A percentile compares a stretch with the other conserved stretches of the same genome.
These are phyloP conservation scores for Scheffersomyces coipomensis DNA, from an alignment of 805 yeast genomes.

Conservation along the genomic window DNA sequence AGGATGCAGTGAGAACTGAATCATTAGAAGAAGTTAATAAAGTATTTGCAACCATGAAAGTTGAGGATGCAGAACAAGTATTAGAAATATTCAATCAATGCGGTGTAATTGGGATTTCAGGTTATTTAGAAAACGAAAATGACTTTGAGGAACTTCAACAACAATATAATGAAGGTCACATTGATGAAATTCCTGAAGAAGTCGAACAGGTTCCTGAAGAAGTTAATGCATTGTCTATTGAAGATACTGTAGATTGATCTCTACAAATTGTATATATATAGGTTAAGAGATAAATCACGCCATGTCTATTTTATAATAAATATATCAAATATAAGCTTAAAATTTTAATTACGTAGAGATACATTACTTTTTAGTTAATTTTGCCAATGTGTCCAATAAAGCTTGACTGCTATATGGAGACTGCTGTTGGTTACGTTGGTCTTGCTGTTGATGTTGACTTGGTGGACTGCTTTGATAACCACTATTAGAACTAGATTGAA, in stretches of 20 bases:
- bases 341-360: background rate
- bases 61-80: slow-evolving; percentile 77
- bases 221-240: slow-evolving; percentile 10
- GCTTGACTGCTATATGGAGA: slow-evolving; percentile 18
- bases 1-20: slow-evolving; percentile 69
- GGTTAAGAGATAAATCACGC: background rate
- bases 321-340: background rate
- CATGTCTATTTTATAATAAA: background rate
- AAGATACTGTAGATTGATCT: slow-evolving; percentile 20
- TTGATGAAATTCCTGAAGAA: slow-evolving; percentile 5
- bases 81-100: slow-evolving; percentile 75
- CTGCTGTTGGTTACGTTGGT: slow-evolving; percentile 11
- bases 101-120: slow-evolving; percentile 82
- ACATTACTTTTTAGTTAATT: slow-evolving; percentile 28
- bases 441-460: slow-evolving; percentile 6
- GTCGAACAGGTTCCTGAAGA: slow-evolving; percentile 8
- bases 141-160: slow-evolving; percentile 58
- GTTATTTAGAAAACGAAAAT: slow-evolving; percentile 66
- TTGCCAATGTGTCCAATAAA: slow-evolving; percentile 36
- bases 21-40: slow-evolving; percentile 77
- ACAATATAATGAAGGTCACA: slow-evolving; percentile 37
- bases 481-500: slow-evolving; percentile 2
- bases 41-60: slow-evolving; percentile 69
- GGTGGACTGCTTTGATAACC: slow-evolving; percentile 1
- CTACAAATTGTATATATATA: slow-evolving; percentile 1